Evolutionary conservation across 129 eudicot genomes (phyloP), one percentile per base, ranked within the genome.

Genomic region (Rutidosis leptorrhynchoides): DNA sequence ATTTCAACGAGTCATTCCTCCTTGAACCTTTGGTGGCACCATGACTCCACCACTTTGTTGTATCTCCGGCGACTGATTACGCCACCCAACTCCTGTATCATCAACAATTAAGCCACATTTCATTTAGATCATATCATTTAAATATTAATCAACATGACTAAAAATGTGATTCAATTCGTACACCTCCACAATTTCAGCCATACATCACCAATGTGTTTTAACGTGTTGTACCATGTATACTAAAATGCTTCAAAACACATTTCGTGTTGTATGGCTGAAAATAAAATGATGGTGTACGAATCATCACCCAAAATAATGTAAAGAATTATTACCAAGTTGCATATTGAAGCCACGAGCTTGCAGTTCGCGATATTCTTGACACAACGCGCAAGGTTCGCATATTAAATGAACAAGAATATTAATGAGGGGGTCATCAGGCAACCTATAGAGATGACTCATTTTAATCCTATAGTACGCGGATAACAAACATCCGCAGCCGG

Each of bases 341-440:
- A 77, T 51, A 69, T 77, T 67, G 68, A 71, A 77, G 32, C 81
- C 81, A 26, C 65, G 81, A 65, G 69, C 61, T 30, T 77, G 81
- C 46, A 77, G 81, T 72, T 77, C 81, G 3, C 81, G 81, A 58
- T 64, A 65, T 55, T 70, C 69, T 77, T 77, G 81, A 58, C 81
- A 77, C 73, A 77, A 35, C 30, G 81, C 81, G 24, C 81, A 77
- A 2, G 81, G 81, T 37, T 77, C 77, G 25, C 81, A 77, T 9
- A 71, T 5, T 4, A 65, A 55, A 71, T 77, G 81, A 33, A 71
- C 51, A 65, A 77, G 77, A 43, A 71, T 46, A 23, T 77, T 72
- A 10, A 65, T 66, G 20, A 71, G 7, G 2, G 68, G 72, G 58
- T 60, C 77, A 20, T 60, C 66, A 14, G 76, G 77, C 69, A 77